Conservation (phyloP, 2,329 filamentous ascomycete species). For the Penicillium sp. region DNA sequence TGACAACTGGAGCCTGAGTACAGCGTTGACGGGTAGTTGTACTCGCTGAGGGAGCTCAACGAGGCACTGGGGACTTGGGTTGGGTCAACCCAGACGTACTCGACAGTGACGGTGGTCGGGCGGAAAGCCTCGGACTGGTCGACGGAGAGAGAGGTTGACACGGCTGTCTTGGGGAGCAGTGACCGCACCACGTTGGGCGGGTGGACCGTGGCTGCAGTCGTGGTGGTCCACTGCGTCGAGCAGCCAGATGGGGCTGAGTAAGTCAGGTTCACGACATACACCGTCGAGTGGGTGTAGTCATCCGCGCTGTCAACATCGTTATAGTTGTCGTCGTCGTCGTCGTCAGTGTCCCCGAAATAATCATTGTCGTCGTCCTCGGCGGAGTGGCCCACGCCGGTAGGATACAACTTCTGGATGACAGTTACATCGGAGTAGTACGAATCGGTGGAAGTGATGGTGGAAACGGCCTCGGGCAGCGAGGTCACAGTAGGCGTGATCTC, state of each 20-base stretch:
- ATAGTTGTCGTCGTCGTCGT: neutral
- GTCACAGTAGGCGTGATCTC: constrained; percentile 25
- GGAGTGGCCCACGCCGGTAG: constrained; percentile 22
- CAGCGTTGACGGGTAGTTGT: constrained; percentile 13
- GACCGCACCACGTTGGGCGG: constrained; percentile 16
- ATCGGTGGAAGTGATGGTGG: constrained; percentile 23
- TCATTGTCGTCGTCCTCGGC: constrained; percentile 2
- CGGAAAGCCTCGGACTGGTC: constrained; percentile 24
- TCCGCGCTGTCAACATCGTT: constrained; percentile 1
- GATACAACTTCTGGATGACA: constrained; percentile 29
- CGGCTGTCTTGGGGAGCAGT: constrained; percentile 23
- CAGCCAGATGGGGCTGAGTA: constrained; percentile 30
- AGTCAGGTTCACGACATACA: constrained; percentile 29
- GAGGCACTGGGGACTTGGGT: constrained; percentile 27
- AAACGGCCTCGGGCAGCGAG: constrained; percentile 23
- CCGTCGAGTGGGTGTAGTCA: constrained; percentile 13
- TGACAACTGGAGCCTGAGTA: constrained; percentile 18
- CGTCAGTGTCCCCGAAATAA: too few species aligned
- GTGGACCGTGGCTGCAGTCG: constrained; percentile 20
- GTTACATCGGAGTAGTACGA: constrained; percentile 21
- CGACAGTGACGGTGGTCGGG: constrained; percentile 26
- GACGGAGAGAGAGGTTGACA: constrained; percentile 22
- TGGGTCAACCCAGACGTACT: constrained; percentile 28
- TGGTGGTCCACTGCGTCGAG: constrained; percentile 28
- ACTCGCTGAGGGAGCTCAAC: constrained; percentile 22